Conservation (phyloP, 2,329 filamentous ascomycete genomes). For the Drechslerella dactyloides region DNA sequence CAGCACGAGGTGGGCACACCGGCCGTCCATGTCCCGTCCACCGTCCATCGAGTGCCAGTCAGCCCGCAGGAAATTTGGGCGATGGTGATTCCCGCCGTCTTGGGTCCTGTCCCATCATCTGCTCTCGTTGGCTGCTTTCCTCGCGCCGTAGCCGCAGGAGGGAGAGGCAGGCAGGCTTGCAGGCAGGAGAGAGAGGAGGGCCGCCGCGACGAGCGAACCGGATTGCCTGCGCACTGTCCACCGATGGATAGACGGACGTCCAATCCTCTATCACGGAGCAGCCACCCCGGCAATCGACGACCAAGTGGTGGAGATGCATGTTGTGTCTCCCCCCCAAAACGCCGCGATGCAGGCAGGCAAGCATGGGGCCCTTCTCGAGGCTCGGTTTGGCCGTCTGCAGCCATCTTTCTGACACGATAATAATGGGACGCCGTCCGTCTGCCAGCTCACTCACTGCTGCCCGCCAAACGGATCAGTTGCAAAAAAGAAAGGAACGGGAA, state of each 20-base stretch:
- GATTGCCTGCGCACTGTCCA: conserved; percentile 41
- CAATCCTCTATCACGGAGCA: conserved; percentile 20
- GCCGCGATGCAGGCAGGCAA: conserved; percentile 32
- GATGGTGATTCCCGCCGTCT: conserved; percentile 12
- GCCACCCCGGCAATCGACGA: conserved; percentile 41
- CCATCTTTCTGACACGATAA: conserved; percentile 26
- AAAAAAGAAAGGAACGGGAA: conserved; percentile 22
- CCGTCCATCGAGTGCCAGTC: conserved; percentile 3
- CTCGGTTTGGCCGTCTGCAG: conserved; percentile 31
- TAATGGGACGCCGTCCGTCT: conserved; percentile 29
- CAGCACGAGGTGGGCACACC: conserved; percentile 4
- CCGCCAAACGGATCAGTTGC: conserved; percentile 27
- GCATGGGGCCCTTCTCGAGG: conserved; percentile 30
- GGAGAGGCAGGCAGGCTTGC: conserved; percentile 20
- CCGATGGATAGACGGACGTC: conserved; percentile 22
- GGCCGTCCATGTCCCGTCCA: background rate
- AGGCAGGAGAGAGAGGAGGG: no score
- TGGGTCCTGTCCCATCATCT: conserved; percentile 13
- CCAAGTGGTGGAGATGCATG: conserved; percentile 35
- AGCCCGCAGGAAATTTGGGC: conserved; percentile 37
- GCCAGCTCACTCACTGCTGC: conserved; percentile 30
- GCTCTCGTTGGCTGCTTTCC: background rate
- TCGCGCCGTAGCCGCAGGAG: conserved; percentile 18
- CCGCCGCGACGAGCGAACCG: conserved; percentile 35
- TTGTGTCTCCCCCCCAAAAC: conserved; percentile 31